Base-by-base conservation (phyloP, 768 basidiomycete species). In the Phallus indusiatus region DNA sequence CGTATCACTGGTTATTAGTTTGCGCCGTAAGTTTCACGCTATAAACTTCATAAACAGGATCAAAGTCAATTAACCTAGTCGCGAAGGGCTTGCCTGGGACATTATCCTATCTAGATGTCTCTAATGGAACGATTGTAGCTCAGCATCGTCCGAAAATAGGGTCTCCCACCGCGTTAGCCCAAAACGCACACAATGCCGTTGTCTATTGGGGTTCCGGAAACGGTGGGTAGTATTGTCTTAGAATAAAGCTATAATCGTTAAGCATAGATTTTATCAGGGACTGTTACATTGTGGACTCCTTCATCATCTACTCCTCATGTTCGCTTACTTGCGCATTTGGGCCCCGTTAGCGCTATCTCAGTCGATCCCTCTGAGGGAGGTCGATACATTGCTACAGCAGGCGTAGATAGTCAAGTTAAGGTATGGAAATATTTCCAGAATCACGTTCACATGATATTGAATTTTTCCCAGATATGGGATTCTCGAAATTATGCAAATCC, bases 271-370 rank as follows among this genome's bases (percentile, higher is more conserved):
- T 36, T n/a, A n/a, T n/a, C n/a, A 59, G 57, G 57, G 11, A 86
- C 85, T 22, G 88, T 97, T n/a, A 94, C 94, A 0, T 77, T 98
- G 1, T 97, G 94, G 94, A 95, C 94, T 7, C 96, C 96, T 0
- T 96, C 95, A 67, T 78, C 96, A 3, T 83, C 91, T 0, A 86
- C 91, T 61, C 90, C 95, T 0, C 93, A 91, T 1, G 91, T 98
- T 35, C 92, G 90, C 62, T 80, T 97, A 0, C 81, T 96, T 7
- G 88, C 95, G 1, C 96, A 98, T 68, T 73, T 91, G 0, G 94
- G 94, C 0, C 93, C 94, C 0, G 84, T 97, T 2, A 78, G 81
- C 1, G 82, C 87, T 33, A 76, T 95, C 17, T 81, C 85, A 22
- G 81, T 96, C 5, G 95, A 98, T 70, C 86, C 88, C 0, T 90